Conservation (phyloP, 768 basidiomycete species). For the Dioszegia hungarica region DNA sequence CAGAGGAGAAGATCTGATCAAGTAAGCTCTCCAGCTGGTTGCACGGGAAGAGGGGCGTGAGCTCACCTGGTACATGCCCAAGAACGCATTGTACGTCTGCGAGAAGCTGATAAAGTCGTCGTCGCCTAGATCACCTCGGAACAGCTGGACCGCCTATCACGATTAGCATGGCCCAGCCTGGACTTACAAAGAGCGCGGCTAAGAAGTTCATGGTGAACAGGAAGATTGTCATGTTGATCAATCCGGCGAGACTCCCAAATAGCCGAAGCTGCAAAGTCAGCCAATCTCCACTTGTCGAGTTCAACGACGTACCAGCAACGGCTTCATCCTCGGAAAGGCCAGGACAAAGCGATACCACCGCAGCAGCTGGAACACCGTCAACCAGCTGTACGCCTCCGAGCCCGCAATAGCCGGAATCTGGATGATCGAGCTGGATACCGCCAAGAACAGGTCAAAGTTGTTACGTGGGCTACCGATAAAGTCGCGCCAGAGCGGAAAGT, state of each 20-base stretch:
- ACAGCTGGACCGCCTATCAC: conserved; percentile 61
- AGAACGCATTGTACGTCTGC: conserved; percentile 74
- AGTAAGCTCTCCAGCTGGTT: background rate
- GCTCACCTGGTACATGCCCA: conserved; percentile 67
- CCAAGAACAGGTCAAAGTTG: conserved; percentile 69
- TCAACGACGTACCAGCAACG: conserved; percentile 63
- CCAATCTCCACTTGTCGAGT: background rate
- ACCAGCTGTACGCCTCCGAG: conserved; percentile 72
- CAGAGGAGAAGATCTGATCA: conserved; percentile 72
- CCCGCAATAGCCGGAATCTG: conserved; percentile 73
- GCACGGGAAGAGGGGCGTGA: no score
- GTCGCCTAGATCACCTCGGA: conserved; percentile 71
- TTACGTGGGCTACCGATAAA: conserved; percentile 65
- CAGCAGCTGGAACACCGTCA: conserved; percentile 77
- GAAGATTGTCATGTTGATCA: conserved; percentile 88
- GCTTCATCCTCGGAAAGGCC: conserved; percentile 83
- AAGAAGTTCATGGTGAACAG: conserved; percentile 81
- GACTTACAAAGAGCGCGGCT: conserved; percentile 64
- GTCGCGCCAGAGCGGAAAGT: conserved; percentile 73
- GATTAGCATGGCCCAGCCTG: background rate
- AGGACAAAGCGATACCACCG: conserved; percentile 90
- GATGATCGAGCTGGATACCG: conserved; percentile 68
- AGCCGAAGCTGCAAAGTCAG: conserved; percentile 49
- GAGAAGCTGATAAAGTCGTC: conserved; percentile 64
- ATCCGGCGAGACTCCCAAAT: conserved; percentile 85